A percentile compares a stretch with the other conserved stretches of the same genome.
Conservation (phyloP, 1,284 basidiomycete species). For the Abortiporus biennis region DNA sequence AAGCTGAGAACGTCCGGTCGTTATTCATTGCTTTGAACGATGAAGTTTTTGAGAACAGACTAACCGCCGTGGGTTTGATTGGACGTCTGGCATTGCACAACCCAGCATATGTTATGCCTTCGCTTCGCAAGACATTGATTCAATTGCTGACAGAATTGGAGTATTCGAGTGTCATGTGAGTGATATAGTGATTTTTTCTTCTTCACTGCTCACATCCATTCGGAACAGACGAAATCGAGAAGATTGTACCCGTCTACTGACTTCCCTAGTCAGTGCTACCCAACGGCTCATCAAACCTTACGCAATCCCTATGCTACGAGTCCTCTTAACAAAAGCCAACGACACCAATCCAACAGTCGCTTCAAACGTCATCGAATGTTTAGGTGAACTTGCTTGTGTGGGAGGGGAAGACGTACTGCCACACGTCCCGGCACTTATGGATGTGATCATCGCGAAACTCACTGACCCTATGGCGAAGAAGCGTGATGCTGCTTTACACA, state of each 20-base stretch:
- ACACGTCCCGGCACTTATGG: constrained; percentile 84
- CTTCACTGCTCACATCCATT: not conserved
- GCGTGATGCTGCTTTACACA: constrained; percentile 91
- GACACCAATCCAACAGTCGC: constrained; percentile 86
- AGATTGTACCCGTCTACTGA: constrained; percentile 86
- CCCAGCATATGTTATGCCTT: constrained; percentile 99
- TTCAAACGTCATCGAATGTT: constrained; percentile 89
- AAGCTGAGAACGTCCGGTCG: constrained; percentile 96
- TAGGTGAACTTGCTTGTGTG: constrained; percentile 91
- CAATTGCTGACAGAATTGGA: constrained; percentile 97
- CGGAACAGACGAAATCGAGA: constrained; percentile 72
- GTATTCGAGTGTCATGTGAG: constrained; percentile 87
- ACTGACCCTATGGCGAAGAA: constrained; percentile 83
- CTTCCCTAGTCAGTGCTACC: constrained; percentile 84
- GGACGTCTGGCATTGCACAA: constrained; percentile 95
- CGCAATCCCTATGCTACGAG: constrained; percentile 92
- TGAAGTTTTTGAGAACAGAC: constrained; percentile 91
- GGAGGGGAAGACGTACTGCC: constrained; percentile 89
- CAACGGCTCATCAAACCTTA: constrained; percentile 96
- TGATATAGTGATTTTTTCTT: constrained; percentile 17
- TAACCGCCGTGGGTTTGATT: constrained; percentile 88
- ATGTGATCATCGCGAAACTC: constrained; percentile 84
- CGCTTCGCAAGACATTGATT: constrained; percentile 91
- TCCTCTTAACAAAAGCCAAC: constrained; percentile 84
- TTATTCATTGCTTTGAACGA: constrained; percentile 98